Evolutionary conservation across 2,329 filamentous ascomycete genomes (phyloP), one percentile per base, ranked within the genome.

Genomic region (Trichophaea hybrida): DNA sequence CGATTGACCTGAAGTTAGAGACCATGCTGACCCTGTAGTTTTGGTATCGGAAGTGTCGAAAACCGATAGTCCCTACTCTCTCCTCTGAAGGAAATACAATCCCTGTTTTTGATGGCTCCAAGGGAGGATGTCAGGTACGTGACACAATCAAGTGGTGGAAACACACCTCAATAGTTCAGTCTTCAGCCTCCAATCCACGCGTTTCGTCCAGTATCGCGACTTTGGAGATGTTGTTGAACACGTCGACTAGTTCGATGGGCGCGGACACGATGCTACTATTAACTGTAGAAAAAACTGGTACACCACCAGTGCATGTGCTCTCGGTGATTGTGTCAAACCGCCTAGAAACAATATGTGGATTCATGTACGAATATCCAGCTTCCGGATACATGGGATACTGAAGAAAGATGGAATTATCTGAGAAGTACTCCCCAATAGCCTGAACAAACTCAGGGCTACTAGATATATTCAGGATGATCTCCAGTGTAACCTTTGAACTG

Each of bases 61-160:
- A 31, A 24, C n/a, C 12, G 43, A 33, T 13, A 50, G 38, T 13
- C 32, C 40, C 12, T 50, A 13, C 58, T 75, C 74, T 58, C 74
- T 67, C 46, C 73, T 68, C 2, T 67, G 55, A 70, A 75, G 74
- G 55, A 74, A 75, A 1, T 67, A 66, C 0, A 75, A 60, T 0
- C 72, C 73, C 48, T 70, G 59, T 40, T 71, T 57, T 66, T 75
- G 74, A 33, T 75, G 73, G 0, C 74, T 75, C 35, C 0, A 34
- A 8, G 12, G 1, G 13, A 24, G 24, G 24, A 24, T 3, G 24
- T 24, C 24, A 24, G 24, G 24, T 24, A 24, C 1, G 24, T 24
- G 24, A 24, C 3, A 24, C 24, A 24, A 24, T 24, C 24, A 24
- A 24, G 24, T 24, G 24, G 24, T 24, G 3, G 24, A 24, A 24